Base-by-base conservation (phyloP, 1,139 yeast species). In the Insectozyma bohioensis region DNA sequence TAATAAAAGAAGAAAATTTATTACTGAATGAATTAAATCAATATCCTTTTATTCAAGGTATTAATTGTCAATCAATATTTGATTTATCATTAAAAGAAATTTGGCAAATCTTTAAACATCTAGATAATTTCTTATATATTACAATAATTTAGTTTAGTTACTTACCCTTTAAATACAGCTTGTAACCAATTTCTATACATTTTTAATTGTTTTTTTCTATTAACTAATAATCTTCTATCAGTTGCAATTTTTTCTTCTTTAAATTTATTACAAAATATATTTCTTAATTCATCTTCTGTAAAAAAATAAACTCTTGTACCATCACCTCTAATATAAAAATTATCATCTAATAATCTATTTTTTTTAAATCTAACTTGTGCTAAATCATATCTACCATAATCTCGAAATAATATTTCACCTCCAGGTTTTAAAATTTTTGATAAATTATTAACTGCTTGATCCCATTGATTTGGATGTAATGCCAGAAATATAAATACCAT, bases 171-270 rank as follows among this genome's bases (percentile, higher is more conserved):
- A 56, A 90, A 90, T 24, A 85, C 88, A 3, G 94, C 97, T 60
- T 92, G 98, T 39, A 92, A 65, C 99, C 99, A 92, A 42, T 88
- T 87, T 49, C 99, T 72, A 56, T 87, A 92, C 99, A 92, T 92
- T 60, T 92, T 92, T 47, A 92, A 63, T 54, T 83, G 85, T 52
- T 92, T 82, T 63, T 90, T 90, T 52, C 99, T 73, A 58, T 92
- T 92, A 23, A 94, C 97, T 48, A 92, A 67, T 45, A 92, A 68
- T 47, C 98, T 68, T 56, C 97, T 75, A 62, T 92, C 98, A 1
- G 95, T 83, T 1, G 88, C 97, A 27, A 92, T 83, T 56, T 77
- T 85, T 21, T 68, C 73, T 44, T 85, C 90, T 12, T 55, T 59
- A 51, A 92, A 87, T n/a, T 56, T 54, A 11, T 56, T 54, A 23